Percentiles rank a stretch among this genome's conserved stretches.
These are phyloP conservation scores for Aquanectria penicillioides DNA, from an alignment of 2,329 filamentous ascomycete genomes.

Conservation along the genomic window DNA sequence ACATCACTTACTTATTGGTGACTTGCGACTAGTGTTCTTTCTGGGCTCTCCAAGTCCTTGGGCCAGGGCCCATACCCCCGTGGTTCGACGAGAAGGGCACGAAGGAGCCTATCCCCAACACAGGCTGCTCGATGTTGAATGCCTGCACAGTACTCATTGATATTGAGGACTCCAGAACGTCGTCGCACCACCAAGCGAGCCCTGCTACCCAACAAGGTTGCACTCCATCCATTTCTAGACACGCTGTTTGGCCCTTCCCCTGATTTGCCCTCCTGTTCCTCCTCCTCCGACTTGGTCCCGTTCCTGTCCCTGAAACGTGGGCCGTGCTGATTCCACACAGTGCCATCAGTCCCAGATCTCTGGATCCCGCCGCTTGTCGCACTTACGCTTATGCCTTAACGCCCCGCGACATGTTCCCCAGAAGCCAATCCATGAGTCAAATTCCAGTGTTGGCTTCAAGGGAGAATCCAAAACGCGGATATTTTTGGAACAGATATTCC, in stretches of 20 bases:
- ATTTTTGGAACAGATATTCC: too few species aligned
- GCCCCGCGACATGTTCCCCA: background rate
- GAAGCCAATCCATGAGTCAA: slow-evolving; percentile 7
- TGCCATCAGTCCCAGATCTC: slow-evolving; percentile 19
- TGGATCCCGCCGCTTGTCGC: slow-evolving; percentile 12
- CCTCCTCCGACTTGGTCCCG: background rate
- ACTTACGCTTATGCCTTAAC: background rate
- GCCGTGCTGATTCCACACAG: slow-evolving; percentile 19
- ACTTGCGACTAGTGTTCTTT: background rate
- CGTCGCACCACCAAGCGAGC: background rate
- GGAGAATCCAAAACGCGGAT: background rate
- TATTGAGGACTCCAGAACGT: background rate
- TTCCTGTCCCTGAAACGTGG: slow-evolving; percentile 24
- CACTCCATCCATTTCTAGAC: background rate
- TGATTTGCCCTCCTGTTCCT: background rate
- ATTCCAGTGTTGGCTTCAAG: background rate
- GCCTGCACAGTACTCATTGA: background rate
- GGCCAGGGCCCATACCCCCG: background rate
- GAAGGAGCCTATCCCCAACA: slow-evolving; percentile 1
- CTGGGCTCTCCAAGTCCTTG: slow-evolving; percentile 10
- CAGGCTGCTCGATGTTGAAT: too few species aligned
- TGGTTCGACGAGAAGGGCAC: background rate
- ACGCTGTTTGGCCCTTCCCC: slow-evolving; percentile 9
- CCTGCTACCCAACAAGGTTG: background rate
- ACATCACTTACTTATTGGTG: slow-evolving; percentile 6